These are phyloP conservation scores for Atalantia buxifolia DNA, from an alignment of 345 rosid genomes.

Conservation along the genomic window DNA sequence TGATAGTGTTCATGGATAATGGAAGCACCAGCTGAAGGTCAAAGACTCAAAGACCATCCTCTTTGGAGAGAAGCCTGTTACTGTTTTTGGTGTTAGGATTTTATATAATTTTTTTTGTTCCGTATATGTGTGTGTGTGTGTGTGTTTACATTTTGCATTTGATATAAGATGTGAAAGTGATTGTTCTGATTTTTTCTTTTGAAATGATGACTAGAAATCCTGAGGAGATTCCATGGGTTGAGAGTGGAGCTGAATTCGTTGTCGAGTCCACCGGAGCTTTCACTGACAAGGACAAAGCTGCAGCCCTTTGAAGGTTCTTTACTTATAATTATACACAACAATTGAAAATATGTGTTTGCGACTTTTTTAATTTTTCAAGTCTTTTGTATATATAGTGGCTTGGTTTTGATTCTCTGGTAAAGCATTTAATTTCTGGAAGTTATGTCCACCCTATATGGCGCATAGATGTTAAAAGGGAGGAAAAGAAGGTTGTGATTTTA, in stretches of 20 bases:
- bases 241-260: slow-evolving; percentile 71
- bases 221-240: slow-evolving; percentile 86
- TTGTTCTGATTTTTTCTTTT: background rate
- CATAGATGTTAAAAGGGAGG: too few species aligned
- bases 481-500: slow-evolving; percentile 88
- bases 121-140: too few species aligned
- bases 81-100: slow-evolving; percentile 63
- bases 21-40: slow-evolving; percentile 48
- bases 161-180: background rate
- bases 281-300: slow-evolving; percentile 86
- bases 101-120: background rate
- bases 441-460: background rate
- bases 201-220: slow-evolving; percentile 53
- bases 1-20: background rate
- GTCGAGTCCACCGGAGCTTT: slow-evolving; percentile 84
- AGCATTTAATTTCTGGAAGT: background rate
- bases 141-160: too few species aligned
- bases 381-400: background rate
- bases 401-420: background rate
- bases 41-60: slow-evolving; percentile 74
- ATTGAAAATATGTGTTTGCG: background rate
- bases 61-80: slow-evolving; percentile 63
- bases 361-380: too few species aligned
- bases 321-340: background rate
- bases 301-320: slow-evolving; percentile 73